These are phyloP conservation scores for Alternaria panax DNA, from an alignment of 2,329 filamentous ascomycete species.

Conservation along the genomic window DNA sequence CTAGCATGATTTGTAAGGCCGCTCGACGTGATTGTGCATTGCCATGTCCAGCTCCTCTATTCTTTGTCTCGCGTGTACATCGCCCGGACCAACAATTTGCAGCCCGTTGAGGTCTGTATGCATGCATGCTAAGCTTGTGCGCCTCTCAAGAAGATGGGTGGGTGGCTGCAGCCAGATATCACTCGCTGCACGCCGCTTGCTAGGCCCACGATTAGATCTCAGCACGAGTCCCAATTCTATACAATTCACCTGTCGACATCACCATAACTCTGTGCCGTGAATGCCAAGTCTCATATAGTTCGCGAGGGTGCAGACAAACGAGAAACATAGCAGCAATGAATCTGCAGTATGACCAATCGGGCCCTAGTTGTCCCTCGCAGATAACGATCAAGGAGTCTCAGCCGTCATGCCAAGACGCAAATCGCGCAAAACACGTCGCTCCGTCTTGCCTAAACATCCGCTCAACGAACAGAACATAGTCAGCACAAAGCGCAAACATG, in stretches of 20 bases:
- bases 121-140: background rate
- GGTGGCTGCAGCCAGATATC: background rate
- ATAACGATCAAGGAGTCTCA: conserved; percentile 1
- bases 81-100: conserved; percentile 17
- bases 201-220: conserved; percentile 1
- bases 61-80: conserved; percentile 9
- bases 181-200: no score
- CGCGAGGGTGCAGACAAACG: background rate
- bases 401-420: conserved; percentile 18
- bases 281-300: background rate
- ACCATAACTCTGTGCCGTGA: background rate
- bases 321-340: background rate
- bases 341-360: no score
- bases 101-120: background rate
- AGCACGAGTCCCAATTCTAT: no score
- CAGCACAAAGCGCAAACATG: conserved; percentile 43
- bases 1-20: conserved; percentile 3
- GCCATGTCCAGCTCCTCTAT: background rate
- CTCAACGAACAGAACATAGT: conserved; percentile 32
- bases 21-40: conserved; percentile 16
- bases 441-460: conserved; percentile 10
- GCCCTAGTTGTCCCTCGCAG: background rate
- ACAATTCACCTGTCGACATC: background rate
- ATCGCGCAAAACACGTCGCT: conserved; percentile 37
- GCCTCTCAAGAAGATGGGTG: background rate